Evolutionary conservation across 345 rosid species (phyloP).

Genomic region (Nasturtium officinale): DNA sequence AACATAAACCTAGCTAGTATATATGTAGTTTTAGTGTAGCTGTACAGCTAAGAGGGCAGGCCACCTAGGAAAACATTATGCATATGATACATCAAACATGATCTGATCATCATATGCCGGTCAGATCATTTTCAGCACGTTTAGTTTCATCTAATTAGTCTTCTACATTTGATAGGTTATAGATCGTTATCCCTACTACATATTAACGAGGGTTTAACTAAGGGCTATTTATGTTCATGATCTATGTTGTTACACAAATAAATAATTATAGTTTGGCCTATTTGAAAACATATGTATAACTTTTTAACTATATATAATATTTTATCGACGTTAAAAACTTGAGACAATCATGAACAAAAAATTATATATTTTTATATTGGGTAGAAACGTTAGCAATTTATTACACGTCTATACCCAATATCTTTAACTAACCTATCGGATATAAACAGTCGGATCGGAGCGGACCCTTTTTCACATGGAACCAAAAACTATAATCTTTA

Average conservation of each 20-base stretch:
- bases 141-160: not conserved
- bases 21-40: not conserved
- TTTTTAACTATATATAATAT: not conserved
- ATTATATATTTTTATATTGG: too few relatives aligned
- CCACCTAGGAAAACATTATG: not conserved
- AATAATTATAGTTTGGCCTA: not conserved
- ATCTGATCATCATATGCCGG: not conserved
- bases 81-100: not conserved
- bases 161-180: too few relatives aligned
- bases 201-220: too few relatives aligned
- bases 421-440: not conserved
- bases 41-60: not conserved
- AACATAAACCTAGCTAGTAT: not conserved
- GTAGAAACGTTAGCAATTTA: too few relatives aligned
- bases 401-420: too few relatives aligned
- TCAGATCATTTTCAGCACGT: not conserved
- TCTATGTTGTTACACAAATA: not conserved
- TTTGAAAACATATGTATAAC: not conserved
- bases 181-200: too few relatives aligned
- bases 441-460: not conserved
- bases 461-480: not conserved
- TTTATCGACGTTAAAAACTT: not conserved
- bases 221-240: not conserved
- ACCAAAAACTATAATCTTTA: not conserved
- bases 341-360: not conserved